Percentiles rank a stretch among this genome's conserved stretches.
Conservation (phyloP, 768 basidiomycete species). For the Tulasnella sp. region DNA sequence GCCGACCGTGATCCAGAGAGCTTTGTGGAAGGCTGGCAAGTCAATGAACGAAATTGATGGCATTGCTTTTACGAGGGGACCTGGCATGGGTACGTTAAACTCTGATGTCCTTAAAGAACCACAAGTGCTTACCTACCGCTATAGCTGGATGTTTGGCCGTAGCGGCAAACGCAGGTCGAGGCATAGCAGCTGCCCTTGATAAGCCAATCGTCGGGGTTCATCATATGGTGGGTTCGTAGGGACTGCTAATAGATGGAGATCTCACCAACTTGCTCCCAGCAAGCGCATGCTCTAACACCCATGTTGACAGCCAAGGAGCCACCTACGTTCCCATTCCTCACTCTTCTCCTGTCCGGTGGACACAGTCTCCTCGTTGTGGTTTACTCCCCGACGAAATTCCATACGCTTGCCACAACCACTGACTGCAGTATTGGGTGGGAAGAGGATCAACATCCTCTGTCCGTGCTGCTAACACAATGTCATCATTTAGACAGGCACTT, state of each 20-base stretch:
- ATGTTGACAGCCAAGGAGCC: conserved; percentile 44
- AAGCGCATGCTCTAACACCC: conserved; percentile 84
- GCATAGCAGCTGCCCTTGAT: conserved; percentile 60
- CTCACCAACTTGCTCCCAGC: conserved; percentile 35
- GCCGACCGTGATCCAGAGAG: conserved; percentile 62
- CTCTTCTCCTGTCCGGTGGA: conserved; percentile 84
- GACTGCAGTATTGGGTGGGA: conserved; percentile 62
- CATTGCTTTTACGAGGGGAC: conserved; percentile 84
- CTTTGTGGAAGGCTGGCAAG: conserved; percentile 54
- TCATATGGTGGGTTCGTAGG: conserved; percentile 74
- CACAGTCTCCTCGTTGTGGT: conserved; percentile 84
- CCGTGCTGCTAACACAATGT: neutral
- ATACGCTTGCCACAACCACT: conserved; percentile 57
- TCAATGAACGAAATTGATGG: conserved; percentile 60
- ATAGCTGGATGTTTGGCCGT: conserved; percentile 63
- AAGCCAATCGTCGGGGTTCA: conserved; percentile 86
- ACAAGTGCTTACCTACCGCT: neutral
- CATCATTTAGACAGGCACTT: conserved; percentile 41
- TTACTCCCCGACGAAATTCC: conserved; percentile 43
- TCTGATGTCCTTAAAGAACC: neutral
- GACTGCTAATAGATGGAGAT: too few relatives aligned
- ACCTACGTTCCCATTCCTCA: conserved; percentile 74
- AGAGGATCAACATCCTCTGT: neutral
- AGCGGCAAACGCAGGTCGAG: conserved; percentile 72
- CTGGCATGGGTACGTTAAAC: conserved; percentile 38